A percentile compares a stretch with the other conserved stretches of the same genome.
Conservation (phyloP, 2,329 filamentous ascomycete species). For the Rhexocercosporidium sp. region DNA sequence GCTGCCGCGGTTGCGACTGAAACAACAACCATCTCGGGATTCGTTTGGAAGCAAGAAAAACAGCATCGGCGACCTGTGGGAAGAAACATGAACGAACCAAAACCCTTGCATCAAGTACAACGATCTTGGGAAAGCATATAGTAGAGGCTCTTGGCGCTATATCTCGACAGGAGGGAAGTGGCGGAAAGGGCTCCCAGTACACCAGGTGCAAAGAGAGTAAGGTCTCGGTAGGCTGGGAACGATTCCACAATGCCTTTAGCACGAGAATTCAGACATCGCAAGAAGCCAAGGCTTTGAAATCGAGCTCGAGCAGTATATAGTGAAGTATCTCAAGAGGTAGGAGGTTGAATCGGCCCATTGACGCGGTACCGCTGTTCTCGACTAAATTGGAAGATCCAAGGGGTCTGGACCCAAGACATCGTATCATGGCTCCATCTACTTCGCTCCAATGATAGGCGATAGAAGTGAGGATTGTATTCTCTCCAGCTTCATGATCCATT, state of each 20-base stretch:
- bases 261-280: conserved; percentile 12
- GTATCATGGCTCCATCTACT: too few species aligned
- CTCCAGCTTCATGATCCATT: too few species aligned
- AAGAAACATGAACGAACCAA: conserved; percentile 18
- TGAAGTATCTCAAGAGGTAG: too few species aligned
- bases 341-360: too few species aligned
- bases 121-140: conserved; percentile 8
- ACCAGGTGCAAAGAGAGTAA: conserved; percentile 2
- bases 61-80: conserved; percentile 14
- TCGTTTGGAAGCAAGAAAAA: conserved; percentile 11
- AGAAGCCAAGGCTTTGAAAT: conserved; percentile 10
- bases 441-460: too few species aligned
- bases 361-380: too few species aligned
- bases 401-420: too few species aligned
- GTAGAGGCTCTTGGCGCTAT: conserved; percentile 4
- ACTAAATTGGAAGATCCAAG: too few species aligned
- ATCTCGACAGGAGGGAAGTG: neutral
- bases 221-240: conserved; percentile 6
- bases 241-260: neutral
- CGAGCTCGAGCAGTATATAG: too few species aligned
- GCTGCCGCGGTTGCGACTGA: conserved; percentile 11
- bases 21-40: conserved; percentile 13
- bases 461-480: too few species aligned
- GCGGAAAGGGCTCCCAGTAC: conserved; percentile 9
- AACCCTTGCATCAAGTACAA: conserved; percentile 1